These are phyloP conservation scores for Plasmodium cynomolgi DNA, from an alignment of 169 alveolate species.

Conservation along the genomic window DNA sequence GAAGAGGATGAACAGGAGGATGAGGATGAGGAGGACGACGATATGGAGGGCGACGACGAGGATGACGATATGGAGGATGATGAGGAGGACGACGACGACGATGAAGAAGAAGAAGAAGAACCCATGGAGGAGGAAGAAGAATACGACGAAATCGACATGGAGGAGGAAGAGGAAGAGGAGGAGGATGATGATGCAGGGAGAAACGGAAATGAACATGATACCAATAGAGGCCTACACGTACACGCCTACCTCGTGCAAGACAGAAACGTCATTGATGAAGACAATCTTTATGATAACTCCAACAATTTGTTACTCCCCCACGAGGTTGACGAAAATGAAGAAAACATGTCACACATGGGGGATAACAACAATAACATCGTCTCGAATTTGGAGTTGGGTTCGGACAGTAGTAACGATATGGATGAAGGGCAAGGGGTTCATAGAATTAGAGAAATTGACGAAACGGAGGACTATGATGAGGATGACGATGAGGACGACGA, in stretches of 20 bases:
- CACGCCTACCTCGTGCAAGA: constrained; percentile 81
- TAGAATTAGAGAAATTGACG: constrained; percentile 57
- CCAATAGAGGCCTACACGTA: constrained; percentile 77
- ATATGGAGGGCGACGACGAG: constrained; percentile 76
- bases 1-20: constrained; percentile 54
- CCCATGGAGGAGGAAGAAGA: constrained; percentile 66
- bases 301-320: constrained; percentile 81
- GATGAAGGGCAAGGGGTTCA: constrained; percentile 39
- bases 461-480: constrained; percentile 45
- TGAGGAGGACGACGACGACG: constrained; percentile 76
- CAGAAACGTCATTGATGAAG: constrained; percentile 75
- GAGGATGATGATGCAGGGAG: constrained; percentile 35
- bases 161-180: constrained; percentile 78
- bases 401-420: constrained; percentile 48
- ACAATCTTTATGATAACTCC: constrained; percentile 76
- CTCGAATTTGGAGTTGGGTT: constrained; percentile 42
- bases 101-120: constrained; percentile 72
- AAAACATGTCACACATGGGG: constrained; percentile 24
- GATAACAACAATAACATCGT: constrained; percentile 55
- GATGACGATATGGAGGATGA: constrained; percentile 74
- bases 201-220: constrained; percentile 74
- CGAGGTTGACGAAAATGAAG: constrained; percentile 84
- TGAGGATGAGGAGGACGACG: constrained; percentile 75
- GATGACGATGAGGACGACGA: constrained; percentile 65
- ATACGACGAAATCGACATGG: constrained; percentile 41